Evolutionary conservation across 2,329 filamentous ascomycete species (phyloP), one percentile per base, ranked within the genome.

Genomic region (Paraphoma chrysanthemicola): DNA sequence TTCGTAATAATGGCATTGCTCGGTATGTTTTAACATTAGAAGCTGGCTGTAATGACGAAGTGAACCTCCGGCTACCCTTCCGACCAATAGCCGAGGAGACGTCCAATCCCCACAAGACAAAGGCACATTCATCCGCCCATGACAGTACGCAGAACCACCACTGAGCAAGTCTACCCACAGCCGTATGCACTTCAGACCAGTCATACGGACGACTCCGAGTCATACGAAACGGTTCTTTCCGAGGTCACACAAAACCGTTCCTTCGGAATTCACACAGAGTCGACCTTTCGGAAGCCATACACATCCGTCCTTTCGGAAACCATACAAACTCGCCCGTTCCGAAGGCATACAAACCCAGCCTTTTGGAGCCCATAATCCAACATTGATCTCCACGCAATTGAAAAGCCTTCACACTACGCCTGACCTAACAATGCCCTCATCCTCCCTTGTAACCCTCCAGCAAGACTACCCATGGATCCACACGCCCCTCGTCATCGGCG

Each of bases 401-500:
- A 36, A 36, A 36, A 2, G 14, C 6, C 33, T 14, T 36, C 33
- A 23, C 23, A 23, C 23, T 5, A 23, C 23, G 5, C 23, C 23
- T 23, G 23, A 38, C 10, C 10, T 45, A 48, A 11, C 44, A 6
- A 18, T 46, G 16, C 30, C 47, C 51, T 39, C 11, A 67, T 62
- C 51, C 4, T 11, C 56, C 10, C 51, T 63, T 14, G 50, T 63
- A 44, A 61, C 46, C 53, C 58, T 77, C 51, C 72, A 67, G 49
- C 49, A 58, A 16, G 74, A 78, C 59, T 88, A 88, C 66, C 85
- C 86, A 63, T 90, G 88, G 87, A 82, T 80, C 4, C 71, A 79
- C 36, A 64, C 75, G 2, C 88, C 88, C 6, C 74, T 90, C 17
- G 81, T 92, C 30, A 79, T 83, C 44, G 80, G 81, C 38, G 89